These are phyloP conservation scores for Lentinula sp. DNA, from an alignment of 768 basidiomycete genomes.

Conservation along the genomic window DNA sequence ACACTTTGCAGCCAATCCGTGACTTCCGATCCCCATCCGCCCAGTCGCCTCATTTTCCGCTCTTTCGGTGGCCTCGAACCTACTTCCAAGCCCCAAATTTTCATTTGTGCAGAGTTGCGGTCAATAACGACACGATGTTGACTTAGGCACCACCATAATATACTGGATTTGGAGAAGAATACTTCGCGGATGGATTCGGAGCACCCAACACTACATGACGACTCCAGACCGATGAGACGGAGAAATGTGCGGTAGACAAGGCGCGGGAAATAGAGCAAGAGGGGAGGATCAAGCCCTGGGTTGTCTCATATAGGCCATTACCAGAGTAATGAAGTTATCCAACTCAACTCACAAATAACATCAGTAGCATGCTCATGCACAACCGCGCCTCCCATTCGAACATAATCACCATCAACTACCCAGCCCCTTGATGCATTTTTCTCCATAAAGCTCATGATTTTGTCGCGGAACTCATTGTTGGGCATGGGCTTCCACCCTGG, in stretches of 20 bases:
- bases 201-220: conserved; percentile 46
- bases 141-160: conserved; percentile 45
- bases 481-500: conserved; percentile 26
- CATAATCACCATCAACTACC: conserved; percentile 50
- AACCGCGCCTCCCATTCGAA: conserved; percentile 19
- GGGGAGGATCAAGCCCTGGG: conserved; percentile 64
- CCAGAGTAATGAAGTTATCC: neutral
- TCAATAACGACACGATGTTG: conserved; percentile 29
- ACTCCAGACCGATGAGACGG: conserved; percentile 28
- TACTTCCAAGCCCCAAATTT: conserved; percentile 21
- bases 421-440: conserved; percentile 41
- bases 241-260: conserved; percentile 46
- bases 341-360: conserved; percentile 39
- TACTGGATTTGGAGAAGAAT: conserved; percentile 43
- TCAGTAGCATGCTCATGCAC: conserved; percentile 38
- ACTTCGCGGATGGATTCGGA: conserved; percentile 29
- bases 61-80: conserved; percentile 19
- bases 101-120: conserved; percentile 20
- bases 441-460: conserved; percentile 16
- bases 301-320: neutral
- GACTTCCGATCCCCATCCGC: conserved; percentile 44
- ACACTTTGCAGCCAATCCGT: conserved; percentile 33
- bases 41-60: conserved; percentile 40
- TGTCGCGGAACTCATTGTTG: conserved; percentile 14
- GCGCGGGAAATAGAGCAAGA: conserved; percentile 56